Evolutionary conservation across 164 flowering plant species (phyloP), one percentile per base, ranked within the genome.

Genomic region (Vitis riparia): DNA sequence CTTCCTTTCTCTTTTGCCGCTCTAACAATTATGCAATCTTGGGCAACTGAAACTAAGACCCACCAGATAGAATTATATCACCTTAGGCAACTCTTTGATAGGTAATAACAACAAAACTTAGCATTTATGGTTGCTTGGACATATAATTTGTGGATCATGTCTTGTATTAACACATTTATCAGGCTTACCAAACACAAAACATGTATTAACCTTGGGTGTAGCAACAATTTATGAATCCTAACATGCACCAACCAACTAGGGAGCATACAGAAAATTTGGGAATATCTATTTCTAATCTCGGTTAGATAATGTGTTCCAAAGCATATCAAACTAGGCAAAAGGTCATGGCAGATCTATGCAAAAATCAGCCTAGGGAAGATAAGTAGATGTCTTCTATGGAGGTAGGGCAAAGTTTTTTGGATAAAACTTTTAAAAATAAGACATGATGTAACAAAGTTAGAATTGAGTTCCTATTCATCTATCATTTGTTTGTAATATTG

Each of bases 41-140:
- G 27, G 12, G 65, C 63, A 80, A 80, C 74, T 32, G 62, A 71
- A 60, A 66, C 71, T 30, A 62, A 71, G 17, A 27, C 30, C 51
- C 60, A 69, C 29, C 72, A 55, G 57, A 61, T 59, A 30, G 80
- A 80, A 62, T 62, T 56, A 17, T 44, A 47, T 10, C 71, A 70
- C 59, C 61, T 80, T 59, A 68, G 62, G 64, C 59, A 68, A 15
- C 63, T 75, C 8, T 27, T 9, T 51, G 59, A 32, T 37, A 62
- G 58, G 51, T 47, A 53, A 9, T 66, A 5, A 16, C 14, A 63
- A 51, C 59, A 51, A 11, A 2, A 13, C 3, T 59, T 59, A 13
- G 5, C 5, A 1, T 29, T n/a, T 15, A 49, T 61, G 51, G 5
- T 50, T 12, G 50, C 9, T 44, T 47, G 67, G 55, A 59, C 17